Conservation (phyloP, 768 basidiomycete species). For the Pleurotus sapidus region DNA sequence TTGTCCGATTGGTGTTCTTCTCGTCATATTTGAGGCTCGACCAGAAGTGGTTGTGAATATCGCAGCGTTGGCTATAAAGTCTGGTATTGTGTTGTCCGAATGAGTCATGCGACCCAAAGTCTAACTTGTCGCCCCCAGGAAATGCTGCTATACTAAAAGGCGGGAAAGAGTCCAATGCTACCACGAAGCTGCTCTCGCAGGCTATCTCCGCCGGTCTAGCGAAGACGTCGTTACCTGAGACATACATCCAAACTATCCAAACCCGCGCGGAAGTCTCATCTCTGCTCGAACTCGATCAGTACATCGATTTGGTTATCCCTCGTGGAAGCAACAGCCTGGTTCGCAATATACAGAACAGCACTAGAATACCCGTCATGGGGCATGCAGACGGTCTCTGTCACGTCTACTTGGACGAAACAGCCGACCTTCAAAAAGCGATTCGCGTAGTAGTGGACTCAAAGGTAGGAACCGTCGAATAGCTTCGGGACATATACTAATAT, state of each 20-base stretch:
- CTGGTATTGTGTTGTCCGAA: conserved; percentile 53
- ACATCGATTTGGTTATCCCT: conserved; percentile 97
- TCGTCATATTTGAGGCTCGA: conserved; percentile 96
- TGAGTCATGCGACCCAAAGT: not conserved
- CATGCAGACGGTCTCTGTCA: conserved; percentile 96
- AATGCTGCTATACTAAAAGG: conserved; percentile 98
- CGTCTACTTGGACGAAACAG: conserved; percentile 84
- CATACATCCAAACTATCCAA: conserved; percentile 90
- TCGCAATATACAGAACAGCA: conserved; percentile 81
- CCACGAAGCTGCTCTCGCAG: conserved; percentile 70
- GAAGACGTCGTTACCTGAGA: conserved; percentile 66
- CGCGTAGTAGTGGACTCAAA: conserved; percentile 89
- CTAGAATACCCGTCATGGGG: conserved; percentile 97
- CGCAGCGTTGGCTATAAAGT: conserved; percentile 93
- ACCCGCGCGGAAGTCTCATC: conserved; percentile 89
- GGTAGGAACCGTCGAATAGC: conserved; percentile 38
- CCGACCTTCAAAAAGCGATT: conserved; percentile 75
- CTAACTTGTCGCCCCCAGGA: conserved; percentile 41
- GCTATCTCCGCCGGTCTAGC: conserved; percentile 78
- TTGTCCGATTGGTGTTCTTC: conserved; percentile 92
- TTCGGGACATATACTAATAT: not conserved
- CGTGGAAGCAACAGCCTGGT: conserved; percentile 93
- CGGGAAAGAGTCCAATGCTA: conserved; percentile 90
- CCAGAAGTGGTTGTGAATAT: conserved; percentile 99
- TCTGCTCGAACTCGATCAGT: conserved; percentile 80